A percentile compares a stretch with the other conserved stretches of the same genome.
These are phyloP conservation scores for sorghum (Sorghum bicolor) DNA, from an alignment of 176 grass and related monocot species.

Conservation along the genomic window DNA sequence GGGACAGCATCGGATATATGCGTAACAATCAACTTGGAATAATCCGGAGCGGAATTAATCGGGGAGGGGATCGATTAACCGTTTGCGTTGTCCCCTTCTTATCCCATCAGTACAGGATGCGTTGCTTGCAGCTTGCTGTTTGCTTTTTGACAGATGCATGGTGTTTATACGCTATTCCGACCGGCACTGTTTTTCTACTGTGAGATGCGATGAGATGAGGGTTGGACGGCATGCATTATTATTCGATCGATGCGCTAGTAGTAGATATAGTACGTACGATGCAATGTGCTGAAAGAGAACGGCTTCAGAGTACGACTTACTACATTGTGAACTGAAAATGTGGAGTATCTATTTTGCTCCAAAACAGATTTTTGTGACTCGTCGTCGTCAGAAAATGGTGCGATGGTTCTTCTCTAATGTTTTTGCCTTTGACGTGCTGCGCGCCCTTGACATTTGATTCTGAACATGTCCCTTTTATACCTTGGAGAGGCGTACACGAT, in stretches of 20 bases:
- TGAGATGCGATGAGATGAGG: constrained; percentile 37
- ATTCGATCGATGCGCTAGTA: neutral
- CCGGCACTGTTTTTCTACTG: neutral
- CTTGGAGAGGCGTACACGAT: too few species aligned
- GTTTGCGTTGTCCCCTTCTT: constrained; percentile 28
- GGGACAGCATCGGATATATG: neutral
- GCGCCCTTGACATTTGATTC: too few species aligned
- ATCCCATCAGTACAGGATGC: constrained; percentile 45
- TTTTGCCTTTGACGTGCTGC: too few species aligned
- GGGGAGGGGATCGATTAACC: neutral
- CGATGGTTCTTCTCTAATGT: neutral
- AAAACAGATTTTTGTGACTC: neutral
- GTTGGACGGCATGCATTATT: constrained; percentile 22
- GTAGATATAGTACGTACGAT: neutral
- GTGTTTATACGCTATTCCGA: neutral
- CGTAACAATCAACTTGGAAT: neutral
- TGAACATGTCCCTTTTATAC: too few species aligned
- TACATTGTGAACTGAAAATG: neutral
- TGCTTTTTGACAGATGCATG: neutral
- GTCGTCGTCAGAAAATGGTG: neutral
- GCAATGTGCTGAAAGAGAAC: neutral
- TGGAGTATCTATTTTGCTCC: neutral
- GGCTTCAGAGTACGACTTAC: neutral
- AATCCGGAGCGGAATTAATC: neutral
- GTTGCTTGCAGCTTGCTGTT: neutral